These are phyloP conservation scores for Krasilnikovozyma curviuscula DNA, from an alignment of 768 basidiomycete genomes.

Conservation along the genomic window DNA sequence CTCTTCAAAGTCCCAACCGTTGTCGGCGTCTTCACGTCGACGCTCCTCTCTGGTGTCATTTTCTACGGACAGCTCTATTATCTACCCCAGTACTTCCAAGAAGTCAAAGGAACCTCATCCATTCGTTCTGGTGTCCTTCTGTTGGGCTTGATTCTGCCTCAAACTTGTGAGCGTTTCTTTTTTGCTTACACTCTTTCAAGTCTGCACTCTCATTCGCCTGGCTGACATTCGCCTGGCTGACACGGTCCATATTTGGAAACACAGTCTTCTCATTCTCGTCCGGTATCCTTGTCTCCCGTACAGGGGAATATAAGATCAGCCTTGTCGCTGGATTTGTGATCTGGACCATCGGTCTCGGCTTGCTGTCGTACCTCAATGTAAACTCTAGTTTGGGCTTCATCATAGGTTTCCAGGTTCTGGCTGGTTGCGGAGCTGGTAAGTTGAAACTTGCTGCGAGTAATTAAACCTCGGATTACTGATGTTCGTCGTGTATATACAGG, in stretches of 20 bases:
- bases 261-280: constrained; percentile 23
- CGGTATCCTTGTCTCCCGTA: constrained; percentile 44
- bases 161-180: too few species aligned
- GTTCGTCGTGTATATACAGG: too few species aligned
- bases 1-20: constrained; percentile 53
- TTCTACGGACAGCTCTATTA: constrained; percentile 38
- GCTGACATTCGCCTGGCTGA: too few species aligned
- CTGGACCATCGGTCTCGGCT: constrained; percentile 52
- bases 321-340: constrained; percentile 45
- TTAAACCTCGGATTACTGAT: too few species aligned
- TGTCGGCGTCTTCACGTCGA: constrained; percentile 45
- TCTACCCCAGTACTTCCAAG: constrained; percentile 15
- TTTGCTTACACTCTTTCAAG: too few species aligned
- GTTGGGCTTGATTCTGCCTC: constrained; percentile 47
- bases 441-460: background rate
- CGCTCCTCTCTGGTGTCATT: constrained; percentile 40
- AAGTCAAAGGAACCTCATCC: constrained; percentile 46
- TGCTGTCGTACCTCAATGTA: constrained; percentile 43
- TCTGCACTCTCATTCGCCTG: too few species aligned
- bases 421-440: constrained; percentile 40
- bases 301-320: constrained; percentile 43
- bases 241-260: background rate
- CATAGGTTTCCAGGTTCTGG: constrained; percentile 42
- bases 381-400: constrained; percentile 35
- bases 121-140: constrained; percentile 47